Evolutionary conservation across 1,284 basidiomycete species (phyloP), one percentile per base, ranked within the genome.

Genomic region (Trichosporon faecale): DNA sequence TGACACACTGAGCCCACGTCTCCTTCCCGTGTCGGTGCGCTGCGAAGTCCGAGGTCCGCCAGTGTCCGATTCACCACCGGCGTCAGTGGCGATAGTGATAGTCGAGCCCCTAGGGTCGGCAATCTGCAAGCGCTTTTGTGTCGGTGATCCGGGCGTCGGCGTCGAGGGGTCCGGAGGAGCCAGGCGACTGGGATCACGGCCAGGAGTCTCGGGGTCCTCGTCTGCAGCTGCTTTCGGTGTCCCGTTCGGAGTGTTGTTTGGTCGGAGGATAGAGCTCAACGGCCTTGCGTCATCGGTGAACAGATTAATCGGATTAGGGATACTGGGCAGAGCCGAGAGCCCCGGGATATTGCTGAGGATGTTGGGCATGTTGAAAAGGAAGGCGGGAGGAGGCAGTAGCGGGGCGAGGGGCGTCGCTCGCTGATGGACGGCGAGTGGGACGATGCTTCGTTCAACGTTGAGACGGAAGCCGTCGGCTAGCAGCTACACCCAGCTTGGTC

Each of bases 241-340:
- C 65, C 65, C 27, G 69, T 16, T 29, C 55, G 40, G 18, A 60
- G 12, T 33, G 64, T 9, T 49, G 60, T 67, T 44, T 61, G 57
- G 27, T 16, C 57, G 57, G 14, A 61, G 57, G 57, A 40, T 64
- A 12, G 63, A 40, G 63, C 37, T 64, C 63, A 37, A n/a, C 23
- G 37, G 35, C 35, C 63, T 37, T 23, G 35, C 67, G 67, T 74
- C 71, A 18, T 69, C 68, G 27, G 66, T 63, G 68, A 79, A 76
- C 61, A 78, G 64, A 68, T 75, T 76, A 65, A 78, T 71, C 3
- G 76, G 77, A 67, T 79, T 80, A 23, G 78, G 73, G 23, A 72
- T 68, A 65, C 64, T 76, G 18, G 75, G 72, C 14, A 76, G 55
- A 64, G 70, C 74, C 9, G 74, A 71, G 5, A 77, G 55, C 65